Evolutionary conservation across 1,284 basidiomycete species (phyloP).

Genomic region (Apiotrichum domesticum): DNA sequence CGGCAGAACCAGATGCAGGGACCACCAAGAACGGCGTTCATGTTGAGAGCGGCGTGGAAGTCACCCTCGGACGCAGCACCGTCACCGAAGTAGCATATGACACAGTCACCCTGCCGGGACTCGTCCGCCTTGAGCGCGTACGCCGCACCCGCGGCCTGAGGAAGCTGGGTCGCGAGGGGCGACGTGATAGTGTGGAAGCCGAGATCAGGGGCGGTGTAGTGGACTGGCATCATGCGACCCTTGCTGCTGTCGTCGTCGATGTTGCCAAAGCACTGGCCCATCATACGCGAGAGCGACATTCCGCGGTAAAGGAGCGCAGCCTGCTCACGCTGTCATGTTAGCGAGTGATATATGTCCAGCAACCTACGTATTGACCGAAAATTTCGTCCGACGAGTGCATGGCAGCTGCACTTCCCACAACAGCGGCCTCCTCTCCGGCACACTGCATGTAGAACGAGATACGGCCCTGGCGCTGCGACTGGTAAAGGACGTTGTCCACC

Average conservation of each 20-base stretch:
- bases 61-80: slow-evolving; percentile 55
- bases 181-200: slow-evolving; percentile 94
- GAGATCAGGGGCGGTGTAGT: slow-evolving; percentile 74
- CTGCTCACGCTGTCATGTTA: slow-evolving; percentile 64
- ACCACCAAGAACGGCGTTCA: slow-evolving; percentile 50
- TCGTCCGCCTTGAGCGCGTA: slow-evolving; percentile 81
- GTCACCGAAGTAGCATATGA: slow-evolving; percentile 84
- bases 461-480: slow-evolving; percentile 86
- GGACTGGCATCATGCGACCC: slow-evolving; percentile 83
- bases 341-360: no score
- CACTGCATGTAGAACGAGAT: slow-evolving; percentile 75
- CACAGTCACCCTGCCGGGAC: slow-evolving; percentile 65
- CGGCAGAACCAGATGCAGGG: slow-evolving; percentile 43
- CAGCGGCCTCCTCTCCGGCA: slow-evolving; percentile 87
- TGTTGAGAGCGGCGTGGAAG: slow-evolving; percentile 54
- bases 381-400: slow-evolving; percentile 75
- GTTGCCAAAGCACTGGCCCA: slow-evolving; percentile 86
- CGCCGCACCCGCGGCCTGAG: slow-evolving; percentile 88
- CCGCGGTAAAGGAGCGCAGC: slow-evolving; percentile 85
- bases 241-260: slow-evolving; percentile 73
- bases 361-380: slow-evolving; percentile 51
- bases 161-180: slow-evolving; percentile 90
- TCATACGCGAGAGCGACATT: slow-evolving; percentile 63
- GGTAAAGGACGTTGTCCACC: slow-evolving; percentile 82
- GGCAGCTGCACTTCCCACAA: slow-evolving; percentile 83